Conservation (phyloP, 2,329 filamentous ascomycete genomes). For the Lecanosticta acicola region DNA sequence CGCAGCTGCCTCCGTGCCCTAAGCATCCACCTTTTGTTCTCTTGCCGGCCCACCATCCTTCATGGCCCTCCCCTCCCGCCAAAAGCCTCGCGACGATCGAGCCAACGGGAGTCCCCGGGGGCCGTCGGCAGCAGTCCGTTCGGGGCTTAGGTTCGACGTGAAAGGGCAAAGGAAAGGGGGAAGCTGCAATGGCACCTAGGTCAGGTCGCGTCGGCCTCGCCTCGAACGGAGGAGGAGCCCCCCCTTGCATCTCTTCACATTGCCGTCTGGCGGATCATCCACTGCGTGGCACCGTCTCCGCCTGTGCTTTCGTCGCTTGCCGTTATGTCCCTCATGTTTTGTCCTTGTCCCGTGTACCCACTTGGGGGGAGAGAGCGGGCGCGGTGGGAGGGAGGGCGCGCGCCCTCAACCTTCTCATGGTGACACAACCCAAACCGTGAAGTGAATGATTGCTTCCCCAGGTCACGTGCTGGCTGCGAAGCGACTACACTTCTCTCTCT, state of each 20-base stretch:
- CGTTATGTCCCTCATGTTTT: slow-evolving; percentile 39
- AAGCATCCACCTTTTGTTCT: not conserved
- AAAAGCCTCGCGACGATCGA: slow-evolving; percentile 13
- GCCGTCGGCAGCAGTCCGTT: slow-evolving; percentile 38
- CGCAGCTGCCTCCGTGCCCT: slow-evolving; percentile 8
- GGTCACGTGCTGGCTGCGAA: slow-evolving; percentile 12
- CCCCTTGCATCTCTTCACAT: slow-evolving; percentile 25
- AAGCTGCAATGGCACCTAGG: slow-evolving; percentile 24
- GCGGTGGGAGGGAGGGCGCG: too few species aligned
- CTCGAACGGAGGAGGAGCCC: slow-evolving; percentile 16
- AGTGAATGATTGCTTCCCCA: slow-evolving; percentile 11
- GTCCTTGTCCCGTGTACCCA: slow-evolving; percentile 19
- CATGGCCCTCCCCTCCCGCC: slow-evolving; percentile 3
- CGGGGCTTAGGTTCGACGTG: slow-evolving; percentile 37
- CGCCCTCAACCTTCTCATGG: slow-evolving; percentile 2
- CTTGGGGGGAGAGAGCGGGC: slow-evolving; percentile 17
- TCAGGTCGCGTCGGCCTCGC: too few species aligned
- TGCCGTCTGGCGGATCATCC: slow-evolving; percentile 24
- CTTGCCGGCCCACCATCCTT: slow-evolving; percentile 11
- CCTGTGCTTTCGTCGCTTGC: slow-evolving; percentile 38
- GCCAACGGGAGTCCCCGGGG: slow-evolving; percentile 44
- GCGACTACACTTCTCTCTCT: not conserved
- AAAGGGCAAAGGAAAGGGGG: too few species aligned
- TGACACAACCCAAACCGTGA: slow-evolving; percentile 7
- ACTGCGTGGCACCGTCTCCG: slow-evolving; percentile 42